Base-by-base conservation (phyloP, 2,329 filamentous ascomycete genomes). In the Aspergillus eucalypticola region DNA sequence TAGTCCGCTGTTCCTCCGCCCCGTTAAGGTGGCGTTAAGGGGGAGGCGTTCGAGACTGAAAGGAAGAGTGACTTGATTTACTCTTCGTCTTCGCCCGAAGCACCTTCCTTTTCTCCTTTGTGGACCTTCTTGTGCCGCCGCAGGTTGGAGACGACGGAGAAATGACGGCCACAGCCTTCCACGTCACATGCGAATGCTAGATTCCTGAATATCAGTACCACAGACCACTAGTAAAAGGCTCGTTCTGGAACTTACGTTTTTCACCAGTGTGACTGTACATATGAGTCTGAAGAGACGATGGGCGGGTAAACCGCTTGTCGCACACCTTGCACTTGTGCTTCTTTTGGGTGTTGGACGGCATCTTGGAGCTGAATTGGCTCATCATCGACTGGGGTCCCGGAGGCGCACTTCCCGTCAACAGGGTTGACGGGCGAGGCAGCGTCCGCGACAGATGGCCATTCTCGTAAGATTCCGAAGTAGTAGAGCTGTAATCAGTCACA, bases 281-380 rank as follows among this genome's bases (percentile, higher is more conserved):
- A 75, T 98, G 94, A 32, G 94, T 98, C 75, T 97, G 94, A 41
- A 98, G 78, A 13, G 94, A 97, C 73, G 92, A 96, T 1, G 94
- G 94, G 57, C 94, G 86, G 2, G 94, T 97, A 76, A 98, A 98
- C 46, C 94, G 88, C 84, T 98, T 97, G 78, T 97, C 94, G 82
- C 94, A 98, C 61, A 98, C 91, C 81, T 96, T 97, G 86, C 94
- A 98, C 83, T 97, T 97, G 82, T 98, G 95, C 84, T 98, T 98
- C 87, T 98, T 98, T 75, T 97, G 92, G 8, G 94, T 95, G 79
- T 92, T 96, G 17, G 91, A 93, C 0, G 92, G 93, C 55, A 97
- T 89, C 79, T 97, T 97, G 64, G 94, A 97, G 79, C 91, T 97
- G 81, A 98, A 98, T 71, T 96, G 93, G 55, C 92, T 88, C 95